These are phyloP conservation scores for Sugiyamaella boreocaroliniensis DNA, from an alignment of 805 yeast species.

Conservation along the genomic window DNA sequence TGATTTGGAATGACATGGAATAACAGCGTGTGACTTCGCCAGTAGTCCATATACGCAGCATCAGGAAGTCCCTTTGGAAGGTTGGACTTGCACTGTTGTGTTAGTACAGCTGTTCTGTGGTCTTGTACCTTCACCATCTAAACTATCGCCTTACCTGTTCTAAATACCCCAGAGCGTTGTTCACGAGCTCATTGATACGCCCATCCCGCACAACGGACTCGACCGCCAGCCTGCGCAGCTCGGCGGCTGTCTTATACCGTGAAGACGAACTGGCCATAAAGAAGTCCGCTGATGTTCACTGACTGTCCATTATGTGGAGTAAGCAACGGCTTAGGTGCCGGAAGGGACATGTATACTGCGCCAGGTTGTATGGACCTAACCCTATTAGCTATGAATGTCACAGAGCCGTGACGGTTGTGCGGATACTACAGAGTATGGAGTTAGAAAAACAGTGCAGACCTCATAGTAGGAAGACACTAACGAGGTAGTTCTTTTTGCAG, in stretches of 20 bases:
- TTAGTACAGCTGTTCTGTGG: neutral
- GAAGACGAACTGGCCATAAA: neutral
- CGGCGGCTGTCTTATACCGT: slow-evolving; percentile 7
- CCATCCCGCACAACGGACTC: slow-evolving; percentile 12
- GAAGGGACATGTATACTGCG: no score
- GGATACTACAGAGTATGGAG: no score
- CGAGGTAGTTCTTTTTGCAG: no score
- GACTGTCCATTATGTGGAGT: neutral
- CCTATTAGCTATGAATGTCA: no score
- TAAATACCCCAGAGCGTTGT: slow-evolving; percentile 19
- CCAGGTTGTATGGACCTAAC: no score
- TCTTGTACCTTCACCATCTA: neutral
- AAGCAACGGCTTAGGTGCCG: neutral
- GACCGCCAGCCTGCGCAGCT: slow-evolving; percentile 15
- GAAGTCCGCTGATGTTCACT: neutral
- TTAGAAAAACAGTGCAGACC: no score
- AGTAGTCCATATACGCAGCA: slow-evolving; percentile 20
- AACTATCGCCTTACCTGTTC: slow-evolving; percentile 14
- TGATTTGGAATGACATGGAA: slow-evolving; percentile 21
- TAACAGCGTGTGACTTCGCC: slow-evolving; percentile 19
- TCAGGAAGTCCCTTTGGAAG: slow-evolving; percentile 17
- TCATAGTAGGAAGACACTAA: no score
- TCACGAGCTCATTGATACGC: slow-evolving; percentile 17
- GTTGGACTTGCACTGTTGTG: slow-evolving; percentile 12
- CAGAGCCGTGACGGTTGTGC: no score